Conservation (phyloP, 768 basidiomycete species). For the Leccinum subgranulosum region DNA sequence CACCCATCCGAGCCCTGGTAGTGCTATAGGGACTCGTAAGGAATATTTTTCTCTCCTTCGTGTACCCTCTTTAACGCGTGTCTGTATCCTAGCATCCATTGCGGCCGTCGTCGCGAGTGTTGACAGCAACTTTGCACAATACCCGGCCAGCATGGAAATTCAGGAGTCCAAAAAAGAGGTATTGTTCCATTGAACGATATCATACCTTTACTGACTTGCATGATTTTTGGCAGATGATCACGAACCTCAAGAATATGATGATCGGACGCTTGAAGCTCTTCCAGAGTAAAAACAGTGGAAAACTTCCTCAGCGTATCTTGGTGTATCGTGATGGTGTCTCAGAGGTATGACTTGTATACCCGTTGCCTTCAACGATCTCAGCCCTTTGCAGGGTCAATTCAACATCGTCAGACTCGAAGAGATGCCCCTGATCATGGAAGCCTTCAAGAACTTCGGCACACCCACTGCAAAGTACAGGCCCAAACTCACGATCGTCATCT, state of each 20-base stretch:
- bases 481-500: constrained; percentile 50
- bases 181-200: not conserved
- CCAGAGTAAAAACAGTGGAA: constrained; percentile 31
- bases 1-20: constrained; percentile 77
- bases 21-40: constrained; percentile 48
- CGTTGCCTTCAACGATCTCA: constrained; percentile 9
- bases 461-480: constrained; percentile 40
- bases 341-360: constrained; percentile 43
- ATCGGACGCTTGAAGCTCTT: constrained; percentile 42
- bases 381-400: constrained; percentile 44
- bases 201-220: not conserved
- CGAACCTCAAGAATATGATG: constrained; percentile 49
- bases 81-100: constrained; percentile 36
- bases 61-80: not conserved
- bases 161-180: constrained; percentile 70
- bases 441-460: constrained; percentile 40
- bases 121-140: constrained; percentile 45
- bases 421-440: constrained; percentile 39
- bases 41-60: not conserved
- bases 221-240: constrained; percentile 39
- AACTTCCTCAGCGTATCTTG: constrained; percentile 44
- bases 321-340: constrained; percentile 77
- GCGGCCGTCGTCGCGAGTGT: constrained; percentile 53
- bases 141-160: constrained; percentile 47
- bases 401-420: constrained; percentile 42